Evolutionary conservation across 2,329 filamentous ascomycete species (phyloP).

Genomic region (Fusarium fracticaudum): DNA sequence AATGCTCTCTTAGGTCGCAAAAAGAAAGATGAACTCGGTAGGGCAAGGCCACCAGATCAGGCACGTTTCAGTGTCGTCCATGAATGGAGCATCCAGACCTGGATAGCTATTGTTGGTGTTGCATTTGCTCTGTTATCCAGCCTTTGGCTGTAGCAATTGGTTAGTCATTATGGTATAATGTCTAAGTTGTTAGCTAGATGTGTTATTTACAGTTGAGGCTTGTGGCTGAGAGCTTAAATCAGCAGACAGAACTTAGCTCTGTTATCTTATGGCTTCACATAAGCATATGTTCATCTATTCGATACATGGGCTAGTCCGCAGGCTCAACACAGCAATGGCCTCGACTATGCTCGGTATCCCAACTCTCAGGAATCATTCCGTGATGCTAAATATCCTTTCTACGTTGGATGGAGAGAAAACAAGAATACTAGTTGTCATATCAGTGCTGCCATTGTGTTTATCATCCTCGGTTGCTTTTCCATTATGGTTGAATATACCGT

Average conservation of each 20-base stretch:
- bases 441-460: background rate
- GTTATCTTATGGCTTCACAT: background rate
- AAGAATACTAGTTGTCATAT: background rate
- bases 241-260: background rate
- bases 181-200: too few relatives aligned
- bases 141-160: too few relatives aligned
- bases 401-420: background rate
- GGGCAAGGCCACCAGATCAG: background rate
- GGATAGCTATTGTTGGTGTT: constrained; percentile 2
- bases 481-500: background rate
- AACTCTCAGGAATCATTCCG: background rate
- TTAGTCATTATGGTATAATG: too few relatives aligned
- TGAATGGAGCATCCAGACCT: background rate
- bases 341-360: constrained; percentile 8
- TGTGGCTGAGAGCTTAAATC: too few relatives aligned
- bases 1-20: background rate
- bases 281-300: constrained; percentile 6
- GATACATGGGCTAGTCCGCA: constrained; percentile 1
- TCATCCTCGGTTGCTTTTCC: constrained; percentile 5
- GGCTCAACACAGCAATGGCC: background rate
- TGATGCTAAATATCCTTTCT: background rate
- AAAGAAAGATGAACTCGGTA: background rate
- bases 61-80: background rate
- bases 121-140: background rate
- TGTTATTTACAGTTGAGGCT: too few relatives aligned